phyloP scores from a whole-genome alignment of 768 basidiomycete species.

The Cystobasidium ongulense region DNA sequence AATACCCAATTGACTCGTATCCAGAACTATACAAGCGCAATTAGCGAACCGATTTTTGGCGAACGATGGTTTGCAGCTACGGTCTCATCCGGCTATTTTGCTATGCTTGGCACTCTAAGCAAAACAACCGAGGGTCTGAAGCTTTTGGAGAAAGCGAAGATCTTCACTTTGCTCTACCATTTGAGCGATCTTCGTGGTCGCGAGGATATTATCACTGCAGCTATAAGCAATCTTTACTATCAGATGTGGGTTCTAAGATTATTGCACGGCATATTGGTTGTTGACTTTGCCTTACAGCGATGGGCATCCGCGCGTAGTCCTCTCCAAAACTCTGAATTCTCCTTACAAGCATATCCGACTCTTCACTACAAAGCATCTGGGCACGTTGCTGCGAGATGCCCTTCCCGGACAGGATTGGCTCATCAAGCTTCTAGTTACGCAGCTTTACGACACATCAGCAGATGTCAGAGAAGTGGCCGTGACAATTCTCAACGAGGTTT shows the following conservation, averaged over 20 bases:
- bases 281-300: slow-evolving; percentile 53
- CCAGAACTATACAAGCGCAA: background rate
- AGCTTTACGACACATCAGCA: slow-evolving; percentile 82
- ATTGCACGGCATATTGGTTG: background rate
- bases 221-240: slow-evolving; percentile 87
- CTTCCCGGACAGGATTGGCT: slow-evolving; percentile 72
- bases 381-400: slow-evolving; percentile 62
- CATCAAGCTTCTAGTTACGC: slow-evolving; percentile 79
- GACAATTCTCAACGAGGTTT: slow-evolving; percentile 77
- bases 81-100: slow-evolving; percentile 82
- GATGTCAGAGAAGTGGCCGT: slow-evolving; percentile 89
- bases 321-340: slow-evolving; percentile 90
- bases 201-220: slow-evolving; percentile 82
- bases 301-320: slow-evolving; percentile 82
- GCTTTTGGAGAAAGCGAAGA: slow-evolving; percentile 76
- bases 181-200: slow-evolving; percentile 80
- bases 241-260: slow-evolving; percentile 34
- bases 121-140: slow-evolving; percentile 80
- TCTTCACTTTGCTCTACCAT: slow-evolving; percentile 94
- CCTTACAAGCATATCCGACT: slow-evolving; percentile 86
- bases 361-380: slow-evolving; percentile 80
- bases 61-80: slow-evolving; percentile 71
- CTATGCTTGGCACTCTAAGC: slow-evolving; percentile 87
- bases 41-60: slow-evolving; percentile 50
- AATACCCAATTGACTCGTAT: background rate